phyloP scores from a whole-genome alignment of 208 protist genomes.

The Trypanosoma melophagium region DNA sequence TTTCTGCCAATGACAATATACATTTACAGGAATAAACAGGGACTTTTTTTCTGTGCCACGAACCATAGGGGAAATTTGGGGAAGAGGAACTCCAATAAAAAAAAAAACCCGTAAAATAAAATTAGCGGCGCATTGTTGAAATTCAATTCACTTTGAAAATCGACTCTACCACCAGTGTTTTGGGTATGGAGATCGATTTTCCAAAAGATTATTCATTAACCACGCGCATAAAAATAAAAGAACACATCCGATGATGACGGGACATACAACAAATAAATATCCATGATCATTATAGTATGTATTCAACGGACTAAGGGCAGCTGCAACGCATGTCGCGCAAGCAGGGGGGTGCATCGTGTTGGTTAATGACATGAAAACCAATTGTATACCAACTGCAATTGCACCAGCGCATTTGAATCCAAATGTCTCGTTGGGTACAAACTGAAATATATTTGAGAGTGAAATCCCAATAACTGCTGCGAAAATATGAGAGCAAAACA shows the following conservation, averaged over 20 bases:
- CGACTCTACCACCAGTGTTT: conserved; percentile 50
- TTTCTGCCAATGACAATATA: too few relatives aligned
- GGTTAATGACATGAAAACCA: conserved; percentile 58
- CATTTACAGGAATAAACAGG: too few relatives aligned
- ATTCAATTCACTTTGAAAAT: neutral
- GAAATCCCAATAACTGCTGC: conserved; percentile 61
- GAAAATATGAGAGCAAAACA: conserved; percentile 56
- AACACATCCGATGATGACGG: conserved; percentile 39
- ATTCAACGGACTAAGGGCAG: conserved; percentile 41
- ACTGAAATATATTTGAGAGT: conserved; percentile 52
- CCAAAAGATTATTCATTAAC: conserved; percentile 59
- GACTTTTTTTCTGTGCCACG: too few relatives aligned
- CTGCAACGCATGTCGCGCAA: conserved; percentile 60
- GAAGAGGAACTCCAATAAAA: neutral
- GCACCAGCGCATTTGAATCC: conserved; percentile 54
- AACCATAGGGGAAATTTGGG: neutral
- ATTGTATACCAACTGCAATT: conserved; percentile 55
- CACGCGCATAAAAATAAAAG: conserved; percentile 50
- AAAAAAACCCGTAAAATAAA: neutral
- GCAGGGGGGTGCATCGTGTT: conserved; percentile 70
- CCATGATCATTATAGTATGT: conserved; percentile 60
- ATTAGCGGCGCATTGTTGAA: neutral
- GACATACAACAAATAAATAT: conserved; percentile 64
- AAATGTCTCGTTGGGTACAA: conserved; percentile 41
- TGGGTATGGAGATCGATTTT: conserved; percentile 57